Base-by-base conservation (phyloP, 106 monocot genomes). In the Dioscorea dumetorum region DNA sequence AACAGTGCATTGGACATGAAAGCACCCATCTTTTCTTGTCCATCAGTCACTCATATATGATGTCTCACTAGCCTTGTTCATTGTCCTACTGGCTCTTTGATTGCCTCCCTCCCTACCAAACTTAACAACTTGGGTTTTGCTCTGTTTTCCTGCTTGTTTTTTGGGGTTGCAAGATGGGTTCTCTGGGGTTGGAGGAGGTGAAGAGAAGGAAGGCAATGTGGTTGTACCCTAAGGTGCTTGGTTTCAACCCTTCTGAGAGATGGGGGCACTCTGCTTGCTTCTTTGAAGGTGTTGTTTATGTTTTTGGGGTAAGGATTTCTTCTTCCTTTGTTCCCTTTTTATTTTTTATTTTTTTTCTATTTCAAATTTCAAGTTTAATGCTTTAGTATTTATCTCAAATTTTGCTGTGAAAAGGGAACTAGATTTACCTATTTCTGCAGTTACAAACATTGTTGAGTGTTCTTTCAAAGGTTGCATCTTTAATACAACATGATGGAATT, bases 191-290 rank as follows among this genome's bases (percentile, higher is more conserved):
- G 71, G 79, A 81, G 60, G 76, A 12, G 24, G 76, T 57, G 71
- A 81, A 60, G 73, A 79, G 72, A 80, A 87, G 84, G 77, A 94
- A 87, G 81, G 85, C 94, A 78, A 94, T 94, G 90, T 94, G 94
- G 94, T 76, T 94, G 31, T 90, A 94, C 74, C 94, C 94, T 16
- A 94, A 87, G 69, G 81, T 81, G 58, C 10, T 63, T 58, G 90
- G 90, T 9, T 90, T 90, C 67, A 87, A 85, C 66, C 94, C 94
- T 12, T 74, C 94, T 31, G 94, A 94, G 85, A 90, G 94, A 74
- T 94, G 94, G 94, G 94, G 94, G 28, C 94, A 94, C 74, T 94
- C 94, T 12, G 90, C 94, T 65, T 94, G 90, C 78, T 83, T 76
- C 76, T 80, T 24, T 60, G 78, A 94, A 50, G 85, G 90, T 0